A percentile compares a stretch with the other conserved stretches of the same genome.
Conservation (phyloP, 2,329 filamentous ascomycete genomes). For the Fusarium solani-melongenae region DNA sequence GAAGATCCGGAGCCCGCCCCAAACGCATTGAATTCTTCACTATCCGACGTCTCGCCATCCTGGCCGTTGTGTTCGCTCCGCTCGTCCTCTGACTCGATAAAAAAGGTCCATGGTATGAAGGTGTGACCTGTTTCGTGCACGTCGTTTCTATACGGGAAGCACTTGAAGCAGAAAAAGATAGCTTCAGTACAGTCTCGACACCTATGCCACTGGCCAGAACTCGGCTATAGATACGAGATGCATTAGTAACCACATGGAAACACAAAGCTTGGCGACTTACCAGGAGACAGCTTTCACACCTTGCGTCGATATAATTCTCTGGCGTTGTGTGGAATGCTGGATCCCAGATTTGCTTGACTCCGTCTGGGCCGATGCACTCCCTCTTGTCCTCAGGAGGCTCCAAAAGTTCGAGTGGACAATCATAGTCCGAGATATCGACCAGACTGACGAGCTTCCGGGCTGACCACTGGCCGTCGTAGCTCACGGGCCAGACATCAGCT, state of each 20-base stretch:
- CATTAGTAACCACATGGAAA: not conserved
- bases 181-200: not conserved
- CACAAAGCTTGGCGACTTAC: not conserved
- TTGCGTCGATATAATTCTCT: too few species aligned
- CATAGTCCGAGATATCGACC: not conserved
- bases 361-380: not conserved
- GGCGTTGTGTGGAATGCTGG: not conserved
- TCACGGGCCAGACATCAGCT: not conserved
- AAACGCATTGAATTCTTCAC: not conserved
- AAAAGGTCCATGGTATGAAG: not conserved
- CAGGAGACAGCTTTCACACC: not conserved
- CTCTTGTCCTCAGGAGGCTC: not conserved
- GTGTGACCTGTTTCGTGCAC: not conserved
- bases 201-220: not conserved
- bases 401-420: not conserved
- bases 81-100: not conserved
- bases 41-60: not conserved
- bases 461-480: slow-evolving; percentile 1
- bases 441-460: not conserved
- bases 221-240: not conserved
- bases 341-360: not conserved
- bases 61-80: not conserved
- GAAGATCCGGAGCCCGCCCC: not conserved
- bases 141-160: not conserved
- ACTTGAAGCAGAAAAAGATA: not conserved